Evolutionary conservation across 2,329 filamentous ascomycete species (phyloP).

Genomic region (Trichoderma sp.): DNA sequence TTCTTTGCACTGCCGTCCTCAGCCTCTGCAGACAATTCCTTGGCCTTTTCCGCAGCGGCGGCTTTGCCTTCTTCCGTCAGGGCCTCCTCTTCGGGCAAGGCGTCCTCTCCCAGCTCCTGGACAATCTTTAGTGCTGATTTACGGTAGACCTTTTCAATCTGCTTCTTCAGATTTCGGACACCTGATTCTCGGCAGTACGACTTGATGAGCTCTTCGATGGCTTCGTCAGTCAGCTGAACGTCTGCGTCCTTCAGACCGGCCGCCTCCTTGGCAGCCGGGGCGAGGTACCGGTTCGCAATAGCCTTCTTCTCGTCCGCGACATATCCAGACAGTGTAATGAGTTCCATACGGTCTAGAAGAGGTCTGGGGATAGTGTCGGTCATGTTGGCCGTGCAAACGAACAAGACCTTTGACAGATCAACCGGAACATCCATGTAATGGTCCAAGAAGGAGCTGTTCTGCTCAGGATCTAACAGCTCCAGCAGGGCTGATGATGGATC

Average conservation of each 20-base stretch:
- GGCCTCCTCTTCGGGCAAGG: constrained; percentile 74
- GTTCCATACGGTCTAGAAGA: constrained; percentile 93
- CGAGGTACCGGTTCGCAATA: constrained; percentile 89
- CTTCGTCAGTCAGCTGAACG: constrained; percentile 80
- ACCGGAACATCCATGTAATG: constrained; percentile 99
- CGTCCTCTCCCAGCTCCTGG: constrained; percentile 85
- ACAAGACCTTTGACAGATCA: constrained; percentile 94
- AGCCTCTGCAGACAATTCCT: constrained; percentile 35
- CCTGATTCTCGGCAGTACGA: constrained; percentile 97
- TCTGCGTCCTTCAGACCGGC: constrained; percentile 88
- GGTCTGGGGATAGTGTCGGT: constrained; percentile 96
- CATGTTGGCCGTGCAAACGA: constrained; percentile 98
- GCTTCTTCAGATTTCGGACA: constrained; percentile 97
- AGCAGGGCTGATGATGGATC: constrained; percentile 93
- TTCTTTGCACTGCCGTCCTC: constrained; percentile 25
- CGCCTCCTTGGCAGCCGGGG: constrained; percentile 89
- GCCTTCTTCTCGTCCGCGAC: constrained; percentile 99
- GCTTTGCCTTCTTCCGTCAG: constrained; percentile 83
- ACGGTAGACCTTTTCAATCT: constrained; percentile 98
- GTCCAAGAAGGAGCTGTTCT: constrained; percentile 95
- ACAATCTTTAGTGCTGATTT: constrained; percentile 98
- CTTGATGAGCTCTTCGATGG: constrained; percentile 96
- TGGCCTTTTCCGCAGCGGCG: constrained; percentile 66
- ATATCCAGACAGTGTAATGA: constrained; percentile 94
- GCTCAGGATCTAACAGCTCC: constrained; percentile 91